These are phyloP conservation scores for Cladosporium sp. DNA, from an alignment of 2,329 filamentous ascomycete genomes.

Conservation along the genomic window DNA sequence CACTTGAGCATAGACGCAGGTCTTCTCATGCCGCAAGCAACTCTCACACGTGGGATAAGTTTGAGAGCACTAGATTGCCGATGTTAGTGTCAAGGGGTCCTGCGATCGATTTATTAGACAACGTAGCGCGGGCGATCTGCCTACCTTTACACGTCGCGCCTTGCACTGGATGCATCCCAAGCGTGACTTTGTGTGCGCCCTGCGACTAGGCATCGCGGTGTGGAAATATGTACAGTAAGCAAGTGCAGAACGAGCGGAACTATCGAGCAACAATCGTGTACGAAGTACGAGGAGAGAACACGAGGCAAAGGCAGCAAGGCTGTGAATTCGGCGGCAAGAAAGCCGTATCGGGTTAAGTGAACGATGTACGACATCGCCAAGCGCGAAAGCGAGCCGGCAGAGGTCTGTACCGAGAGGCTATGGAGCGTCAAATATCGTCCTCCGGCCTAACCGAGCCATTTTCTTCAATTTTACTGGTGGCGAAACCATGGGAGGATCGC, in stretches of 20 bases:
- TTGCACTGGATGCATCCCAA: conserved; percentile 26
- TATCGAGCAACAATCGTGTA: too few relatives aligned
- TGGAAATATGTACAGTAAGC: neutral
- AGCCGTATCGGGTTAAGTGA: neutral
- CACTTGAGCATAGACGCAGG: conserved; percentile 19
- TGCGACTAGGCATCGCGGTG: conserved; percentile 24
- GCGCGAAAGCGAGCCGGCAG: conserved; percentile 11
- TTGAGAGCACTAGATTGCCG: conserved; percentile 25
- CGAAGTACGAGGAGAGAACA: conserved; percentile 6
- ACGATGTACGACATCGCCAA: conserved; percentile 6
- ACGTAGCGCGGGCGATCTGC: conserved; percentile 2
- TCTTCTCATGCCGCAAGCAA: conserved; percentile 23
- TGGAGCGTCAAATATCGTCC: conserved; percentile 12
- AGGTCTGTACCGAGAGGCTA: neutral
- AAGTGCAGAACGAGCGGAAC: too few relatives aligned
- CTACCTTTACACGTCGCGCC: conserved; percentile 27
- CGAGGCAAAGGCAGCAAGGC: neutral
- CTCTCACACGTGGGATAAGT: conserved; percentile 24
- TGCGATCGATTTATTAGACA: neutral
- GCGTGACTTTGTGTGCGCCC: conserved; percentile 27
- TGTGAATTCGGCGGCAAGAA: too few relatives aligned
- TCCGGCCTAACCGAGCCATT: neutral
- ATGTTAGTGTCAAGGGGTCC: conserved; percentile 1
- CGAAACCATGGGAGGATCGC: conserved; percentile 3
- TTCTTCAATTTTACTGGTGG: conserved; percentile 1